These are phyloP conservation scores for Boletus sp. DNA, from an alignment of 768 basidiomycete species.

Conservation along the genomic window DNA sequence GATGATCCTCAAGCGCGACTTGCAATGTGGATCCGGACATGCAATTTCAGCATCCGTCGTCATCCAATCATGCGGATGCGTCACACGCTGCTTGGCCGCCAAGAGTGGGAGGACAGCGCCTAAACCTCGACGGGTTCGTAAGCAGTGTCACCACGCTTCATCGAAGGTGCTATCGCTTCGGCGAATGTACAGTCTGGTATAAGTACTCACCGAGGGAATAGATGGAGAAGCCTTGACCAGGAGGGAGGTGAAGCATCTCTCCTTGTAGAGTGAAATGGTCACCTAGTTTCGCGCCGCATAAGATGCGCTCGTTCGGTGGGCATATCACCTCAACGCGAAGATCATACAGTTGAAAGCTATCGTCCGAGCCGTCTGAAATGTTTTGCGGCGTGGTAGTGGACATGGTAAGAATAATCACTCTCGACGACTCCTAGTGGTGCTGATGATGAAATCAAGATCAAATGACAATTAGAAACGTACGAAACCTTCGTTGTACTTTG, in stretches of 20 bases:
- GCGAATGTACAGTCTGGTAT: background rate
- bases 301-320: conserved; percentile 51
- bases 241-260: conserved; percentile 61
- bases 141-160: background rate
- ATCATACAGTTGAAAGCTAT: conserved; percentile 61
- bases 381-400: conserved; percentile 1
- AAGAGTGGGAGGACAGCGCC: conserved; percentile 64
- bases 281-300: conserved; percentile 64
- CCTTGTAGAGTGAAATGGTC: conserved; percentile 64
- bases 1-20: conserved; percentile 50
- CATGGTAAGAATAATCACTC: too few species aligned
- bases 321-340: conserved; percentile 63
- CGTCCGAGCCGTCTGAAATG: conserved; percentile 20
- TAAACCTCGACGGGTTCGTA: conserved; percentile 18
- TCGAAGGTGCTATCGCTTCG: background rate
- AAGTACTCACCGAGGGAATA: conserved; percentile 53
- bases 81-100: conserved; percentile 62
- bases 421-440: too few species aligned
- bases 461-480: too few species aligned
- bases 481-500: too few species aligned
- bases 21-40: conserved; percentile 52
- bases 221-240: conserved; percentile 64
- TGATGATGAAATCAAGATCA: too few species aligned
- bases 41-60: conserved; percentile 28
- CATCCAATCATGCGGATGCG: conserved; percentile 64